phyloP scores from a whole-genome alignment of 495 filamentous ascomycete genomes.

The Neurospora africana region DNA sequence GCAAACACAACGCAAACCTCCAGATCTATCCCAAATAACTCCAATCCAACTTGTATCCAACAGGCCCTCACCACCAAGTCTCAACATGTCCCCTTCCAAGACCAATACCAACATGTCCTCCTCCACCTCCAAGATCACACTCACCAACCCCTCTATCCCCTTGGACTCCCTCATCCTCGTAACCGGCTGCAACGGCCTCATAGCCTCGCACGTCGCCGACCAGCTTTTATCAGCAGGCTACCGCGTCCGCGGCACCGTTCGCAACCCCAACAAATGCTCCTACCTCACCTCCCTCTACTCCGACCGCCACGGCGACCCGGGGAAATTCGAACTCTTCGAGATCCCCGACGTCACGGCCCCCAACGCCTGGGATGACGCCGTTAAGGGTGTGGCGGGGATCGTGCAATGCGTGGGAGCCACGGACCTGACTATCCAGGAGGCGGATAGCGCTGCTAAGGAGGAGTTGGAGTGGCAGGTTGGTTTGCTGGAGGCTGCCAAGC shows the following conservation, averaged over 20 bases:
- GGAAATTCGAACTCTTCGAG: conserved; percentile 16
- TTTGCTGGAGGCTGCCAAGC: conserved; percentile 17
- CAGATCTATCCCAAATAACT: background rate
- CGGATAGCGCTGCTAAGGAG: conserved; percentile 13
- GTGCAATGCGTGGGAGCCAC: conserved; percentile 18
- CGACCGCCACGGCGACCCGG: conserved; percentile 10
- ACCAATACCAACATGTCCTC: background rate
- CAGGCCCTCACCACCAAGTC: background rate
- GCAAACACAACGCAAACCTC: background rate
- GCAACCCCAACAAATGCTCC: conserved; percentile 10
- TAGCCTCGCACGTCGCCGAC: conserved; percentile 43
- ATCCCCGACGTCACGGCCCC: conserved; percentile 16
- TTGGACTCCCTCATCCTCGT: conserved; percentile 33
- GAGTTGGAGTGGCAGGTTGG: conserved; percentile 19
- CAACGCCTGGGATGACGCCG: conserved; percentile 8
- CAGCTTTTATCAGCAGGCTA: conserved; percentile 40
- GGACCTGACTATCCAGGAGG: conserved; percentile 9
- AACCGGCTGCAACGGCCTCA: conserved; percentile 46
- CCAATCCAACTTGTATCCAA: background rate
- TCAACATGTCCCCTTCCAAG: background rate
- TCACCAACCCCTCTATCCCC: conserved; percentile 12
- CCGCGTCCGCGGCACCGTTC: conserved; percentile 41
- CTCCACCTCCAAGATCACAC: background rate
- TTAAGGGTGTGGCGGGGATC: conserved; percentile 17
- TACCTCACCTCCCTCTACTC: conserved; percentile 15